phyloP scores from a whole-genome alignment of 164 flowering plant genomes.

The Macadamia integrifolia region DNA sequence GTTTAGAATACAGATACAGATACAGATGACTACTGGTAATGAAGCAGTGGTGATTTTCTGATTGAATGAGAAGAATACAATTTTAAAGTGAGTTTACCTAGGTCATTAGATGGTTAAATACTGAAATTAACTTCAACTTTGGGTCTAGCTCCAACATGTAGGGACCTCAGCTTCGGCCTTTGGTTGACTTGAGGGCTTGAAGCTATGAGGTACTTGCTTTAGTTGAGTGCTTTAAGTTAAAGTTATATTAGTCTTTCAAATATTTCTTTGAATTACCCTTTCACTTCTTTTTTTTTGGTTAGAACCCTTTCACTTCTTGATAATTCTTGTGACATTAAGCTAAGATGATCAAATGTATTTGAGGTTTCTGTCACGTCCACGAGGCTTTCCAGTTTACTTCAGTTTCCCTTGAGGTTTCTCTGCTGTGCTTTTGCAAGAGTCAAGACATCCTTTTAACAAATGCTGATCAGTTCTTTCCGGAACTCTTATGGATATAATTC shows the following conservation, averaged over 20 bases:
- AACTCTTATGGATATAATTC: too few relatives aligned
- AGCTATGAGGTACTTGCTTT: background rate
- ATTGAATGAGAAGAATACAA: background rate
- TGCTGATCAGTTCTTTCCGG: too few relatives aligned
- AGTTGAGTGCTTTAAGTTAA: background rate
- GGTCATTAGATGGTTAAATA: background rate
- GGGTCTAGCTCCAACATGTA: background rate
- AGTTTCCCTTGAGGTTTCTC: background rate
- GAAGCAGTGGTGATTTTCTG: background rate
- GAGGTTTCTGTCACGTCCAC: too few relatives aligned
- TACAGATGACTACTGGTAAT: background rate
- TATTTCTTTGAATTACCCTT: background rate
- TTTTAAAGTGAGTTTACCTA: background rate
- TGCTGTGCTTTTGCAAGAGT: too few relatives aligned
- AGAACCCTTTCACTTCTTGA: background rate
- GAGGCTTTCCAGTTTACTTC: background rate
- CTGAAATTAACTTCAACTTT: background rate
- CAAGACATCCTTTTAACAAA: too few relatives aligned
- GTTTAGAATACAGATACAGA: too few relatives aligned
- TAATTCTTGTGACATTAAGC: background rate
- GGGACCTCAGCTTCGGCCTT: background rate
- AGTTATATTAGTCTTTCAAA: background rate
- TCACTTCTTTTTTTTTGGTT: too few relatives aligned
- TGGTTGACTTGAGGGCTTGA: background rate
- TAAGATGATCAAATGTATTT: too few relatives aligned